Base-by-base conservation (phyloP, 345 rosid species). In the Firmiana major region DNA sequence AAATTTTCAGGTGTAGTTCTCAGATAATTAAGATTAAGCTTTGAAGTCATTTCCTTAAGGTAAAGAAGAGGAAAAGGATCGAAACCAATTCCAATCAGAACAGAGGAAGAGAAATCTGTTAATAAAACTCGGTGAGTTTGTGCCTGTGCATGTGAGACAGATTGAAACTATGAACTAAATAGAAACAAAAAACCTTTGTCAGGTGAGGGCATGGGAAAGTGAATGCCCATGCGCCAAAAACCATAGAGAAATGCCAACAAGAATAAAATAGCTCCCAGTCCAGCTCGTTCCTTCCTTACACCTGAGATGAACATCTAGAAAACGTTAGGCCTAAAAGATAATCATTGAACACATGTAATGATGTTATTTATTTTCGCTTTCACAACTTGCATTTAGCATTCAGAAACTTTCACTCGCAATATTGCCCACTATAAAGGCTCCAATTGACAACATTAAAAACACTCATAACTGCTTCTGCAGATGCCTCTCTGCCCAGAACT, bases 181-280 rank as follows among this genome's bases (percentile, higher is more conserved):
- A 73, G 28, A 68, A 78, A 68, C 36, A 5, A 28, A 55, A 28
- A 78, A 95, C 98, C 98, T 88, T 88, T 96, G 79, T 93, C 97
- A 22, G 90, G 86, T 1, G 98, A 92, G 81, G 97, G 98, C 98
- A 96, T 96, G 57, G 97, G 99, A 71, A 96, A 96, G 85, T 96
- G 99, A 85, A 96, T 83, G 73, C 99, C 98, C 99, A 93, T 91
- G 81, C 99, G 97, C 99, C 99, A 96, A 81, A 96, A 96, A 80
- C 89, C 97, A 85, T 96, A 96, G 42, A 96, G 94, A 83, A 91
- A 96, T 17, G 92, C 95, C 72, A 90, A 77, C 85, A 93, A 89
- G 85, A 96, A 96, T 70, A 96, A 77, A 80, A 93, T 80, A 80
- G 98, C 99, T 78, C 97, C 97, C 54, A 88, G 85, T 69, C 90